Percentiles rank a stretch among this genome's conserved stretches.
Evolutionary conservation across 2,329 filamentous ascomycete genomes (phyloP).

Genomic region (Endoconidiophora laricicola): DNA sequence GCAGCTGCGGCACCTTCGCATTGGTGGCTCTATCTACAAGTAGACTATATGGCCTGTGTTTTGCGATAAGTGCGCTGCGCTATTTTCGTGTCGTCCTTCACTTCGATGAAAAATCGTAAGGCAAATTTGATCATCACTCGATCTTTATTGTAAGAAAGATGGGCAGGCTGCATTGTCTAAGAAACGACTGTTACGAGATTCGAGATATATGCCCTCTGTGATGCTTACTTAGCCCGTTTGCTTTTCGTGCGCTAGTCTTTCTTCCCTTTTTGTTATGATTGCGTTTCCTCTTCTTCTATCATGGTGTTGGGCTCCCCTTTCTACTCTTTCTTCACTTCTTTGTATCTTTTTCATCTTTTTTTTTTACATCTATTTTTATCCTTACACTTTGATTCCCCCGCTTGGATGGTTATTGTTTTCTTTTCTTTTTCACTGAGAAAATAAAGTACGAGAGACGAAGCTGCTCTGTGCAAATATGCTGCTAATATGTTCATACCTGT

Average conservation of each 20-base stretch:
- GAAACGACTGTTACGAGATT: too few relatives aligned
- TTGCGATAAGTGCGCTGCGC: background rate
- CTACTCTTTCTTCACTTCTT: constrained; percentile 13
- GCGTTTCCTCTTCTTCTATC: background rate
- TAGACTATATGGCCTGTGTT: too few relatives aligned
- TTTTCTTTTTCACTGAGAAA: background rate
- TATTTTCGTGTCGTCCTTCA: background rate
- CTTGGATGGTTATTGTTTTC: background rate
- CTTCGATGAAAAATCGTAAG: too few relatives aligned
- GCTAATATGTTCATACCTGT: background rate
- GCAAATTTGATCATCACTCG: too few relatives aligned
- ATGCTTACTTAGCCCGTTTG: too few relatives aligned
- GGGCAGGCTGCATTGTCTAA: too few relatives aligned
- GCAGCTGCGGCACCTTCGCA: constrained; percentile 7
- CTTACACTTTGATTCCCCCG: background rate
- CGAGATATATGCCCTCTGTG: too few relatives aligned
- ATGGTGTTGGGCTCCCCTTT: background rate
- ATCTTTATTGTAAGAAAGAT: too few relatives aligned
- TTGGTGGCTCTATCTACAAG: background rate
- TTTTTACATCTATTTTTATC: constrained; percentile 6
- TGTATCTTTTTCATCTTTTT: background rate
- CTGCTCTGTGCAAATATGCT: background rate
- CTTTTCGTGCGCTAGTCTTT: too few relatives aligned
- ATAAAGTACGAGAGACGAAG: too few relatives aligned
- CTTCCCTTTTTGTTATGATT: background rate